These are phyloP conservation scores for Actinidia polygama DNA, from an alignment of 179 eudicot genomes.

Conservation along the genomic window DNA sequence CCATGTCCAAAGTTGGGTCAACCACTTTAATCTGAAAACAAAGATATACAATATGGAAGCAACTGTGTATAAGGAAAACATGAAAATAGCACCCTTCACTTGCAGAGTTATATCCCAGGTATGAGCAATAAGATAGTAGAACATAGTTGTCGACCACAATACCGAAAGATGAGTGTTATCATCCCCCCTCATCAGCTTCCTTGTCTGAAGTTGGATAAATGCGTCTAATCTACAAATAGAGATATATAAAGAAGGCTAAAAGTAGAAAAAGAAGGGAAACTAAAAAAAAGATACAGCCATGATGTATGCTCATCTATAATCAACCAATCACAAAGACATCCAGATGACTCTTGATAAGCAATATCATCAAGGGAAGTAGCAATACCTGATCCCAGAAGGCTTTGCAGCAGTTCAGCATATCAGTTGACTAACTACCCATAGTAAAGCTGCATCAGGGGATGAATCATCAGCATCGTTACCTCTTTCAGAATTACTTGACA, in stretches of 20 bases:
- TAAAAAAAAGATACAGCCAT: slow-evolving; percentile 73
- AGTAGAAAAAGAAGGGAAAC: neutral
- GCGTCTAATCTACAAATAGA: slow-evolving; percentile 66
- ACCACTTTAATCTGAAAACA: too few species aligned
- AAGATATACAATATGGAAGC: slow-evolving; percentile 7
- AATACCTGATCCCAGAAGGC: slow-evolving; percentile 93
- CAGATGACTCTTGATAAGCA: slow-evolving; percentile 91
- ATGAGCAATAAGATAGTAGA: slow-evolving; percentile 5
- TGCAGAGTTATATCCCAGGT: slow-evolving; percentile 9
- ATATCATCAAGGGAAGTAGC: slow-evolving; percentile 97
- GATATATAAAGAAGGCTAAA: neutral
- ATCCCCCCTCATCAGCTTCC: slow-evolving; percentile 99
- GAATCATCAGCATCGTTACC: slow-evolving; percentile 77
- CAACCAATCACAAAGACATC: slow-evolving; percentile 86
- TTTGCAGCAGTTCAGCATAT: slow-evolving; percentile 94
- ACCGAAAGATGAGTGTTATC: slow-evolving; percentile 94
- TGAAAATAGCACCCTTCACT: neutral
- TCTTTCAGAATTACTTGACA: slow-evolving; percentile 68
- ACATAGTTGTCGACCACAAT: slow-evolving; percentile 23
- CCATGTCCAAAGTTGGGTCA: too few species aligned
- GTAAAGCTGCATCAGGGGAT: slow-evolving; percentile 88
- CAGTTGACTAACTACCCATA: slow-evolving; percentile 70
- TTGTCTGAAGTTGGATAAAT: slow-evolving; percentile 96
- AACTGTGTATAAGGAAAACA: neutral
- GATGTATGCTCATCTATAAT: slow-evolving; percentile 66